Evolutionary conservation across 495 filamentous ascomycete genomes (phyloP), one percentile per base, ranked within the genome.

Genomic region (Xylaria intraflava): DNA sequence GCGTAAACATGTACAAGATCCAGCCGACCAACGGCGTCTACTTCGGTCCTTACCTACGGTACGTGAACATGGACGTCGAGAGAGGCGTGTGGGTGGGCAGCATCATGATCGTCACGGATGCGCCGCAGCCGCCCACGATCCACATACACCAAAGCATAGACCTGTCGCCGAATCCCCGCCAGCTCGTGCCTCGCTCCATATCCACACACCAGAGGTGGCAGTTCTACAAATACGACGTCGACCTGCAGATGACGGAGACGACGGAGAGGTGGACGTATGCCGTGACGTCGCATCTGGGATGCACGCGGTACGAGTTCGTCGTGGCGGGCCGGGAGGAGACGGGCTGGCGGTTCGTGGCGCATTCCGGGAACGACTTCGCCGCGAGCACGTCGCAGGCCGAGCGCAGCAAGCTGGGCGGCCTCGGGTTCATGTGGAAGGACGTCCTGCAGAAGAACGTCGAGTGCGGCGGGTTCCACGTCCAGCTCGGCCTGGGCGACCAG

Each of bases 391-490:
- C 82, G 58, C 82, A 89, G 47, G 88, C 85, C 61, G 93, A 97
- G 64, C 82, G 90, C 16, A 77, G 83, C 48, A 85, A 85, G 43
- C 74, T 96, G 1, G 94, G 94, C 22, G 93, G 93, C 0, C 78
- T 90, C 7, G 88, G 90, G 0, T 90, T 88, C 65, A 95, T 98
- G 93, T 98, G 93, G 93, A 96, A 95, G 59, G 93, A 98, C 62
- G 89, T 98, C 27, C 81, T 98, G 69, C 91, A 95, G 69, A 97
- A 96, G 76, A 94, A 98, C 67, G 81, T 87, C 36, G 93, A 98
- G 60, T 94, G 89, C 61, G 90, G 90, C 47, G 93, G 93, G 9
- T 98, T 98, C 69, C 93, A 98, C 62, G 82, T 85, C 3, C 93
- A 98, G 62, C 74, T 98, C 7, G 92, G 90, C 20, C 75, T 96